Conservation (phyloP, 805 yeast species). For the Spathaspora gorwiae region DNA sequence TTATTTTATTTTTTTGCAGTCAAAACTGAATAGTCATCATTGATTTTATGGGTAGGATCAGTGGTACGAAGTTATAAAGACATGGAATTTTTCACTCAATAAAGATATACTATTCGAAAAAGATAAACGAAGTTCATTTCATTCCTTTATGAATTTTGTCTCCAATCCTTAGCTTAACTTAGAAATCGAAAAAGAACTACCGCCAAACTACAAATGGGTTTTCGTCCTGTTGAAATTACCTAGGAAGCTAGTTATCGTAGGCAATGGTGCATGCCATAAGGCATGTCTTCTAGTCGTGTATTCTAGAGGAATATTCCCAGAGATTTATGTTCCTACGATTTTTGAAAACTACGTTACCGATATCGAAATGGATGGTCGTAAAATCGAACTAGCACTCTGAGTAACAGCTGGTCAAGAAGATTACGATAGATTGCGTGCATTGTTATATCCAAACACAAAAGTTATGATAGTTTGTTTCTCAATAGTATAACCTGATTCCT, state of each 20-base stretch:
- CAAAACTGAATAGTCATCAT: too few relatives aligned
- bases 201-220: conserved; percentile 20
- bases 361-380: conserved; percentile 56
- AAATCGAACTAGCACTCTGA: conserved; percentile 88
- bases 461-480: conserved; percentile 89
- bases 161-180: background rate
- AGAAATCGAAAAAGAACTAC: too few relatives aligned
- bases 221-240: conserved; percentile 51
- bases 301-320: conserved; percentile 88
- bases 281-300: conserved; percentile 81
- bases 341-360: conserved; percentile 97
- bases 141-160: background rate
- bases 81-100: too few relatives aligned
- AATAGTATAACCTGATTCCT: conserved; percentile 83
- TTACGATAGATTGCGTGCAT: conserved; percentile 87
- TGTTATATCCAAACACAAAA: conserved; percentile 86
- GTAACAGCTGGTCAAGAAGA: conserved; percentile 99
- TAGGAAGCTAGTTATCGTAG: conserved; percentile 87
- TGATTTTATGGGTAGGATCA: too few relatives aligned
- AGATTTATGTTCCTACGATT: conserved; percentile 91
- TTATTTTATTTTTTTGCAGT: too few relatives aligned
- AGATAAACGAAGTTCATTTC: too few relatives aligned
- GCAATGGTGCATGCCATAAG: conserved; percentile 97
- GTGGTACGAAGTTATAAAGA: too few relatives aligned
- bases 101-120: too few relatives aligned